phyloP scores from a whole-genome alignment of 352 stramenopile genomes.

The Nothophytophthora sp. region DNA sequence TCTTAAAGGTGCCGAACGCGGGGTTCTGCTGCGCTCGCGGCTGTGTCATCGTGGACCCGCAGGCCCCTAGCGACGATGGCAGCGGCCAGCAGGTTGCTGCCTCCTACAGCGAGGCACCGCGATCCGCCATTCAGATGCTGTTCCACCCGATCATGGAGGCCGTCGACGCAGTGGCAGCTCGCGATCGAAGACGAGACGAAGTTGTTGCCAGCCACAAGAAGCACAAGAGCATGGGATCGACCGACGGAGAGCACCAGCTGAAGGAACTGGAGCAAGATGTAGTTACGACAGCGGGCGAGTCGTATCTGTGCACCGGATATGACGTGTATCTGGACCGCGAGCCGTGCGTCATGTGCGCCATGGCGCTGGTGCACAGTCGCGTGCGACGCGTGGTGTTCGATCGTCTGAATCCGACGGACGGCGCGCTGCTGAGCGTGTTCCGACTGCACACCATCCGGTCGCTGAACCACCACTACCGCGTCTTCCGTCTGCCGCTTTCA shows the following conservation, averaged over 20 bases:
- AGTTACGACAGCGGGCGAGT: slow-evolving; percentile 33
- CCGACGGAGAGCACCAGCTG: background rate
- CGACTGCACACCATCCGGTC: slow-evolving; percentile 84
- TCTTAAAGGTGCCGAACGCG: slow-evolving; percentile 14
- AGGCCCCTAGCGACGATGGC: background rate
- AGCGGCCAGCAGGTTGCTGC: slow-evolving; percentile 27
- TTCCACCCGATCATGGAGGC: slow-evolving; percentile 77
- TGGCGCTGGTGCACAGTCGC: slow-evolving; percentile 89
- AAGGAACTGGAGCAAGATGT: slow-evolving; percentile 1
- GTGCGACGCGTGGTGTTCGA: slow-evolving; percentile 78
- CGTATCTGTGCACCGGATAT: slow-evolving; percentile 90
- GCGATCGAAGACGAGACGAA: slow-evolving; percentile 45
- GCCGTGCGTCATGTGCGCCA: slow-evolving; percentile 89
- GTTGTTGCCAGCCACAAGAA: slow-evolving; percentile 28
- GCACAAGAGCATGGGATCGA: slow-evolving; percentile 22
- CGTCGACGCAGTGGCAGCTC: slow-evolving; percentile 63
- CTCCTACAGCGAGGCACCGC: slow-evolving; percentile 12
- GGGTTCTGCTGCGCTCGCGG: slow-evolving; percentile 39
- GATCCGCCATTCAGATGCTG: slow-evolving; percentile 46
- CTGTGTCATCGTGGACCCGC: slow-evolving; percentile 60
- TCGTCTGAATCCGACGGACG: slow-evolving; percentile 49
- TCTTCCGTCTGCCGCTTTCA: slow-evolving; percentile 51
- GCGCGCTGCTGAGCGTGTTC: slow-evolving; percentile 62
- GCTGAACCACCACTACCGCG: slow-evolving; percentile 89
- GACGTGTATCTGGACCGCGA: slow-evolving; percentile 87